Evolutionary conservation across 164 flowering plant genomes (phyloP), one percentile per base, ranked within the genome.

Genomic region (grape (Vitis vinifera)): DNA sequence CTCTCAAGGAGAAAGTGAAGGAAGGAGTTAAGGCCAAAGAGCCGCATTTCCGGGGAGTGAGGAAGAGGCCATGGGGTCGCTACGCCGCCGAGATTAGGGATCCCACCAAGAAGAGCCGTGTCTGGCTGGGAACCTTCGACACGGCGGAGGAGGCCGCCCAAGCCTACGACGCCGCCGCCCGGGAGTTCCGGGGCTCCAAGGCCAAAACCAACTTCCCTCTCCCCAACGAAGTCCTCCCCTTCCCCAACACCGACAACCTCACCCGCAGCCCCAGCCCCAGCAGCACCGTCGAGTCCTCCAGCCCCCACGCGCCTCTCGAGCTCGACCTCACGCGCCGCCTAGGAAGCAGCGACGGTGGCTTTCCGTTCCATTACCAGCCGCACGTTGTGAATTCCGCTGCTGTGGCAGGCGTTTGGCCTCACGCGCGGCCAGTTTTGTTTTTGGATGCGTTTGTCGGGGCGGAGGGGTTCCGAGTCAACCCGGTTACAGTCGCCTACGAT

Each of bases 41-140:
- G 67, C 67, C 66, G 30, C 85, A 77, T 66, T 84, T 64, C 76
- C 55, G 87, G 11, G 87, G 87, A 11, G 87, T 84, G 1, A 62
- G 87, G 74, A 81, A 76, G 87, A 68, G 87, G 72, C 85, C 87
- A 37, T 84, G 87, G 87, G 85, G 87, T 51, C 78, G 87, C 5
- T 84, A 84, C 79, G 87, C 87, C 48, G 87, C 85, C 61, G 87
- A 84, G 66, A 84, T 84, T 67, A 63, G 87, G 0, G 87, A 84
- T 56, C 87, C 87, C 2, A 73, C 72, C 51, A 81, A 80, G 83
- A 81, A 80, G 75, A 77, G 71, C 63, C 83, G 87, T 8, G 87
- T 84, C 61, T 84, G 87, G 87, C 74, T 84, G 44, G 87, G 87
- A n/a, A 81, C 85, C 14, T 84, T 79, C 67, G 84, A 84, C 73